phyloP scores from a whole-genome alignment of 176 grass and related monocot genomes.

The Cocos nucifera region DNA sequence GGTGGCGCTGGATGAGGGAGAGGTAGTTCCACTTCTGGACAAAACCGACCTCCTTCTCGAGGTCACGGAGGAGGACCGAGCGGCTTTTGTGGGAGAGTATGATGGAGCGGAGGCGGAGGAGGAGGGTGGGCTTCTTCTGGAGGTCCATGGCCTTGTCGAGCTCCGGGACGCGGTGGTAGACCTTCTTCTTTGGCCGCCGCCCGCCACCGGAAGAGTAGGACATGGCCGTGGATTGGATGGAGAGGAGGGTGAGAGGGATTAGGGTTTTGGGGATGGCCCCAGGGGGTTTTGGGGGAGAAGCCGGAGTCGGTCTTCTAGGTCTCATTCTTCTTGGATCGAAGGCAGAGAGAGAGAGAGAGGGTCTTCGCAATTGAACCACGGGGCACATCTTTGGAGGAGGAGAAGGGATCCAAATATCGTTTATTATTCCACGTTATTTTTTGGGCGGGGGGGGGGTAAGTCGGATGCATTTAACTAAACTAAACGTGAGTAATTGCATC shows the following conservation, averaged over 20 bases:
- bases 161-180: slow-evolving; percentile 65
- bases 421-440: too few species aligned
- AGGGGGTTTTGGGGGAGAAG: background rate
- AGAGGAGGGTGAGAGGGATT: slow-evolving; percentile 2
- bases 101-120: slow-evolving; percentile 50
- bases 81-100: slow-evolving; percentile 42
- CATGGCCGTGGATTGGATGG: slow-evolving; percentile 33
- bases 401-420: too few species aligned
- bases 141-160: slow-evolving; percentile 84
- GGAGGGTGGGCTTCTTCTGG: slow-evolving; percentile 60
- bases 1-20: slow-evolving; percentile 52
- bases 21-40: slow-evolving; percentile 80
- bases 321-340: too few species aligned
- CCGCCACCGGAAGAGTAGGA: slow-evolving; percentile 40
- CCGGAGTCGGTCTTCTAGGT: too few species aligned
- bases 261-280: slow-evolving; percentile 7
- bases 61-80: slow-evolving; percentile 54
- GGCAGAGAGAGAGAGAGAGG: too few species aligned
- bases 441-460: too few species aligned
- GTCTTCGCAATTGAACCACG: too few species aligned
- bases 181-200: slow-evolving; percentile 63
- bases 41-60: slow-evolving; percentile 86
- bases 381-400: too few species aligned
- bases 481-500: too few species aligned
- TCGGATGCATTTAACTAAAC: too few species aligned